Evolutionary conservation across 768 basidiomycete genomes (phyloP).

Genomic region (Amanita fuliginea): DNA sequence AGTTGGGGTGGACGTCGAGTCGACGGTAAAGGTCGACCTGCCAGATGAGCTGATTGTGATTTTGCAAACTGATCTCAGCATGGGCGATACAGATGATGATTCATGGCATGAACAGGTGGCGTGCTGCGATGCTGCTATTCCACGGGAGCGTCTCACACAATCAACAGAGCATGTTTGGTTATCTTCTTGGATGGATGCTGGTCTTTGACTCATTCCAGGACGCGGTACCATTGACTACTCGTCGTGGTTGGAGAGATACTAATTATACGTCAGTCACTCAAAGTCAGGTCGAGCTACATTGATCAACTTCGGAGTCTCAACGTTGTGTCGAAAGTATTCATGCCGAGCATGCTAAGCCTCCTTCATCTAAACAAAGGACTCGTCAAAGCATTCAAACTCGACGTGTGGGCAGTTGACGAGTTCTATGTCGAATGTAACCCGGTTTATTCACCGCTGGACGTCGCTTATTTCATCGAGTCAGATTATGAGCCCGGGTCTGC

Average conservation of each 20-base stretch:
- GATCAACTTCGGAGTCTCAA: constrained; percentile 71
- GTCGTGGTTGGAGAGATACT: background rate
- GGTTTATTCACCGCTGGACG: background rate
- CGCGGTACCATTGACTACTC: constrained; percentile 43
- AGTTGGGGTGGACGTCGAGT: constrained; percentile 68
- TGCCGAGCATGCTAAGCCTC: constrained; percentile 61
- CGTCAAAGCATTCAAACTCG: constrained; percentile 66
- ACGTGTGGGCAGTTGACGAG: constrained; percentile 77
- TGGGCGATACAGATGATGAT: constrained; percentile 25
- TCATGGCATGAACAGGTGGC: constrained; percentile 26
- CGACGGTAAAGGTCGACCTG: constrained; percentile 37
- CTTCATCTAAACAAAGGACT: constrained; percentile 59
- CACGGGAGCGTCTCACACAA: background rate
- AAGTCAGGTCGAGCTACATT: constrained; percentile 75
- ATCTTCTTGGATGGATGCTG: constrained; percentile 86
- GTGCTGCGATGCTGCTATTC: background rate
- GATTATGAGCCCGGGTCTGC: constrained; percentile 45
- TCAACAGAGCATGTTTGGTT: constrained; percentile 42
- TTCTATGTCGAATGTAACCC: constrained; percentile 64
- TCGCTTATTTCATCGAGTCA: constrained; percentile 15
- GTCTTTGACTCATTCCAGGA: constrained; percentile 74
- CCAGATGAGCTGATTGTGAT: constrained; percentile 60
- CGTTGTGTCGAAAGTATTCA: constrained; percentile 51
- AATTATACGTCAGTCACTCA: constrained; percentile 53
- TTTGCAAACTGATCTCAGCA: constrained; percentile 35